These are phyloP conservation scores for Biscogniauxia mediterranea DNA, from an alignment of 2,329 filamentous ascomycete genomes.

Conservation along the genomic window DNA sequence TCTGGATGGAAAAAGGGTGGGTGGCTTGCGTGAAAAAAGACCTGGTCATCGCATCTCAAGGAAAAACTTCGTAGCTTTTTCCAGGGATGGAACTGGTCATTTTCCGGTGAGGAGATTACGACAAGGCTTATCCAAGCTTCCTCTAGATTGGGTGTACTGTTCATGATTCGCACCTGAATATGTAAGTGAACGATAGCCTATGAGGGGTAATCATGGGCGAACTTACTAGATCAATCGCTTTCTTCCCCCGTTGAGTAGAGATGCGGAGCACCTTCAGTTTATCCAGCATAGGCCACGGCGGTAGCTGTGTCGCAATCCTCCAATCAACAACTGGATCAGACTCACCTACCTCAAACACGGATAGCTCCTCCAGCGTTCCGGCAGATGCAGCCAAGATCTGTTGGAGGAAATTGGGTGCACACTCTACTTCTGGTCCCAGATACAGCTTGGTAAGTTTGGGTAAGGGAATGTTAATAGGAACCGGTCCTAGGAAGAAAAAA, in stretches of 20 bases:
- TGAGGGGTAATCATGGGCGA: background rate
- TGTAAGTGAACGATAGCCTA: conserved; percentile 7
- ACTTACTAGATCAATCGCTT: conserved; percentile 19
- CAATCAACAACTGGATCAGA: too few relatives aligned
- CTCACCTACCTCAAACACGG: conserved; percentile 14
- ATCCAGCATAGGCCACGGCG: conserved; percentile 14
- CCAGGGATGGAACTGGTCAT: background rate
- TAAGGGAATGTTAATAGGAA: background rate
- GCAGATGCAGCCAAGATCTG: conserved; percentile 17
- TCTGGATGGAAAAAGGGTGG: background rate
- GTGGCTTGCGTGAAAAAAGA: background rate
- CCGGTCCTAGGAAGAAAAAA: background rate
- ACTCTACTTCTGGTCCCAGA: conserved; percentile 14
- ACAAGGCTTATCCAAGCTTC: conserved; percentile 24
- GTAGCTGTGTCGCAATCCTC: background rate
- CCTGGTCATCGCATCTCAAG: background rate
- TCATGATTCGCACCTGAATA: conserved; percentile 5
- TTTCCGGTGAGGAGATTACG: background rate
- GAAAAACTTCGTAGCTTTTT: conserved; percentile 13
- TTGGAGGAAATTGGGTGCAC: conserved; percentile 4
- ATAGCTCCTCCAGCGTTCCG: conserved; percentile 23
- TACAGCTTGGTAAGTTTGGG: conserved; percentile 19
- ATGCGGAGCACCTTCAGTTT: conserved; percentile 21
- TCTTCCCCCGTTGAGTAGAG: background rate
- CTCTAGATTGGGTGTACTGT: conserved; percentile 24